Conservation (phyloP, 1,284 basidiomycete species). For the Ustilago crameri region DNA sequence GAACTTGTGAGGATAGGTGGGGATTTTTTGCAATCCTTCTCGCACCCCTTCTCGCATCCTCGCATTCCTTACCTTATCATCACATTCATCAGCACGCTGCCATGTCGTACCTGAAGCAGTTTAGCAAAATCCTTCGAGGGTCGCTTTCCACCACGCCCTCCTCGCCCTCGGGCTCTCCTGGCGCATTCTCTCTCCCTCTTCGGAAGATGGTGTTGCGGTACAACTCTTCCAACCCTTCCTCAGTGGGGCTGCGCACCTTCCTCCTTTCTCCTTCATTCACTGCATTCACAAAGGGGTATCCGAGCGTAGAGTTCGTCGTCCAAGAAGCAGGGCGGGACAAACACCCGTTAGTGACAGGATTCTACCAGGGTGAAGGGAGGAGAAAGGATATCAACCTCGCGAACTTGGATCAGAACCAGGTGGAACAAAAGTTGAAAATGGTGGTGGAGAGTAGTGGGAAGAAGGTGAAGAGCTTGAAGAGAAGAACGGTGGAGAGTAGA, state of each 20-base stretch:
- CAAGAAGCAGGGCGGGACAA: conserved; percentile 7
- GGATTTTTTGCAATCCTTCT: conserved; percentile 1
- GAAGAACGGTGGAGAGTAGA: conserved; percentile 15
- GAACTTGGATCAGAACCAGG: conserved; percentile 28
- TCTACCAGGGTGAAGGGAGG: conserved; percentile 6
- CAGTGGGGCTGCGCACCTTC: conserved; percentile 11
- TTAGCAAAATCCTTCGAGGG: conserved; percentile 37
- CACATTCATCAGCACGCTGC: background rate
- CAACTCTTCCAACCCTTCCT: conserved; percentile 21
- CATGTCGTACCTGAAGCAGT: conserved; percentile 40
- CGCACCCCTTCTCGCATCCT: no score
- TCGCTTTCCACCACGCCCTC: conserved; percentile 12
- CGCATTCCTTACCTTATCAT: background rate
- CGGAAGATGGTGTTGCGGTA: conserved; percentile 49
- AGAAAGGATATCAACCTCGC: conserved; percentile 38
- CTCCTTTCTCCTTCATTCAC: conserved; percentile 16
- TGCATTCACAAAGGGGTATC: conserved; percentile 9
- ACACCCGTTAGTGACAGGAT: conserved; percentile 26
- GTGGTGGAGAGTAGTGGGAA: conserved; percentile 25
- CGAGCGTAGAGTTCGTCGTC: conserved; percentile 39
- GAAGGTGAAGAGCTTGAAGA: conserved; percentile 34
- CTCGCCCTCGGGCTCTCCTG: conserved; percentile 2
- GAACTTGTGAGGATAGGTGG: background rate
- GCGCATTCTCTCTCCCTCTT: conserved; percentile 25
- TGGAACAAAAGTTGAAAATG: conserved; percentile 14